Conservation (phyloP, 2,329 filamentous ascomycete genomes). For the Blastomyces gilchristii region DNA sequence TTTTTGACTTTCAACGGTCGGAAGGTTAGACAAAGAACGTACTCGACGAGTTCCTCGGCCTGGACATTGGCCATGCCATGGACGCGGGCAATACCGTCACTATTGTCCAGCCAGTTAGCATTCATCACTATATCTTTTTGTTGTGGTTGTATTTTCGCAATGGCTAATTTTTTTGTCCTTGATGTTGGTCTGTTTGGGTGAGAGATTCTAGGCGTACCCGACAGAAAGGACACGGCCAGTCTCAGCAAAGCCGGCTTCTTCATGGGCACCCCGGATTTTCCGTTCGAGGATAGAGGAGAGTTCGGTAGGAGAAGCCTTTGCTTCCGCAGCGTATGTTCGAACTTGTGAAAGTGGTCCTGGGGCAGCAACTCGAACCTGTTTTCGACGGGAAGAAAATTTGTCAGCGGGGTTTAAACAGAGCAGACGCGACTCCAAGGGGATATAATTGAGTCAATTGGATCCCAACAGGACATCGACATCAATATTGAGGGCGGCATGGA, state of each 20-base stretch:
- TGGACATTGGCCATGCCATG: constrained; percentile 99
- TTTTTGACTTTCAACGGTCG: constrained; percentile 14
- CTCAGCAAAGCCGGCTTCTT: constrained; percentile 93
- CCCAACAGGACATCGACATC: constrained; percentile 19
- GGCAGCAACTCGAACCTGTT: constrained; percentile 73
- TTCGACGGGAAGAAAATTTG: constrained; percentile 30
- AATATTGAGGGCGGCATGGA: constrained; percentile 26
- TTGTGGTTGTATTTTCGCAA: neutral
- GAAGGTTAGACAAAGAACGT: constrained; percentile 41
- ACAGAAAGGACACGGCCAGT: constrained; percentile 97
- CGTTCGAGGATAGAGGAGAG: constrained; percentile 99
- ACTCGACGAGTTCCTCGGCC: constrained; percentile 99
- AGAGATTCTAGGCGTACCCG: constrained; percentile 59
- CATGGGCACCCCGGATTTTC: constrained; percentile 95
- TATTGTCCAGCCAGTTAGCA: constrained; percentile 32
- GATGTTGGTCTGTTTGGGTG: constrained; percentile 7
- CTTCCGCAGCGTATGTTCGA: constrained; percentile 83
- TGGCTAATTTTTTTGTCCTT: constrained; percentile 18
- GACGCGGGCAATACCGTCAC: constrained; percentile 99
- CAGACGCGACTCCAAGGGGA: constrained; percentile 11
- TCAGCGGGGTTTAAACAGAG: constrained; percentile 30
- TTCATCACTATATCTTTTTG: neutral
- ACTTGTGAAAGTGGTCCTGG: constrained; percentile 65
- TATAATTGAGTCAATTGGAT: constrained; percentile 18
- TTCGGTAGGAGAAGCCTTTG: constrained; percentile 93